These are phyloP conservation scores for Cyamopsis tetragonoloba DNA, from an alignment of 306 rosid genomes.

Conservation along the genomic window DNA sequence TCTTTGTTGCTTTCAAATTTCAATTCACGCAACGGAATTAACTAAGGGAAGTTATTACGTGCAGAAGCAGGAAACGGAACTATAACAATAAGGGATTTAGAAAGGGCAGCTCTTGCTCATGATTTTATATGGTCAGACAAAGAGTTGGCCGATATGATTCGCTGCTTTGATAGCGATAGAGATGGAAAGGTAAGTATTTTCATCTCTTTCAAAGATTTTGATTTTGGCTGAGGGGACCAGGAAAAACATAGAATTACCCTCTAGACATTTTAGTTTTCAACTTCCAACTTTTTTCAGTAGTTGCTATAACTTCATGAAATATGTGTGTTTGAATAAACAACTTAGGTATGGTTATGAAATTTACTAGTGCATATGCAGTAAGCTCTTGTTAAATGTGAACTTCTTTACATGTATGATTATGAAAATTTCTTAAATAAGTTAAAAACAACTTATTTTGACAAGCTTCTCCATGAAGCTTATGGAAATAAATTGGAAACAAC, in stretches of 20 bases:
- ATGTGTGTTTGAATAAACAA: no score
- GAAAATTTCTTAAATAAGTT: no score
- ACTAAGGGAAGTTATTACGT: conserved; percentile 28
- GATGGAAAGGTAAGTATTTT: conserved; percentile 63
- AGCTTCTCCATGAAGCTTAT: no score
- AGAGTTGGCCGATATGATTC: conserved; percentile 75
- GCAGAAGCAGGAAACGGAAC: conserved; percentile 71
- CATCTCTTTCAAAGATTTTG: not conserved
- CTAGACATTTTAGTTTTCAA: not conserved
- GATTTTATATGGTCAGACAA: conserved; percentile 75
- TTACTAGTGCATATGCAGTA: no score
- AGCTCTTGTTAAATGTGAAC: no score
- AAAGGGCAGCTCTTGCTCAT: conserved; percentile 66
- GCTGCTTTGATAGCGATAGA: conserved; percentile 69
- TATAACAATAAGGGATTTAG: conserved; percentile 48
- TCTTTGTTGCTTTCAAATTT: not conserved
- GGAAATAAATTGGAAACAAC: no score
- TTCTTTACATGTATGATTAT: no score
- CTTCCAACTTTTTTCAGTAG: not conserved
- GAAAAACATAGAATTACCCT: not conserved
- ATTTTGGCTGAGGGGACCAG: not conserved
- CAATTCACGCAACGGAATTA: not conserved
- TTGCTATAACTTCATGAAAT: not conserved
- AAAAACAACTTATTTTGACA: no score
- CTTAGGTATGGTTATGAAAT: no score